Evolutionary conservation across 768 basidiomycete species (phyloP).

Genomic region (Phanerodontia chrysosporium): DNA sequence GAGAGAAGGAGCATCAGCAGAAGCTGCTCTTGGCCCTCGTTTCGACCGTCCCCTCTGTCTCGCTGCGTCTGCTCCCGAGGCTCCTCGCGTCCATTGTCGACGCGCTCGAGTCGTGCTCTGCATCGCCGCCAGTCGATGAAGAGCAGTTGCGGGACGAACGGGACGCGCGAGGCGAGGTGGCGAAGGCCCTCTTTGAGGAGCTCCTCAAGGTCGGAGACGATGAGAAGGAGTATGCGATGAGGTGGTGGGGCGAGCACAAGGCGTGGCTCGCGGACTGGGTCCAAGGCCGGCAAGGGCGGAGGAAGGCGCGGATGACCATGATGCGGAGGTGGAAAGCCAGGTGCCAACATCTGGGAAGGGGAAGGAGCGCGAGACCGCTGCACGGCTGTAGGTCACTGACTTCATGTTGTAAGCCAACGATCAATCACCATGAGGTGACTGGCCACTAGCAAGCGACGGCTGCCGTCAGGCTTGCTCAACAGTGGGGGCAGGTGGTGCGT

Average conservation of each 20-base stretch:
- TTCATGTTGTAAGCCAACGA: too few relatives aligned
- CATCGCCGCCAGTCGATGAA: neutral
- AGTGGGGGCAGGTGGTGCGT: too few relatives aligned
- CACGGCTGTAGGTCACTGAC: neutral
- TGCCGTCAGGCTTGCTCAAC: too few relatives aligned
- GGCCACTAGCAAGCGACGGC: too few relatives aligned
- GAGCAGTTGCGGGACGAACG: neutral
- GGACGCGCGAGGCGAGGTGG: constrained; percentile 38
- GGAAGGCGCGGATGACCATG: neutral
- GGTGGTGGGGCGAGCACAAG: constrained; percentile 65
- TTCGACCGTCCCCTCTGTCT: constrained; percentile 60
- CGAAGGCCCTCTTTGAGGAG: constrained; percentile 57
- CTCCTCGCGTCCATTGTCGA: constrained; percentile 47
- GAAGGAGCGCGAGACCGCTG: neutral
- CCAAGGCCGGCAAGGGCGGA: neutral
- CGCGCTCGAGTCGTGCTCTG: constrained; percentile 22
- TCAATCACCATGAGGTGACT: too few relatives aligned
- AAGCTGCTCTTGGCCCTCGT: constrained; percentile 63
- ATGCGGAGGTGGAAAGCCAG: neutral
- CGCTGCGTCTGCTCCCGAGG: constrained; percentile 49
- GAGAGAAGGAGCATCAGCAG: constrained; percentile 33
- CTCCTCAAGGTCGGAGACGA: constrained; percentile 64
- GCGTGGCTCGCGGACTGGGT: neutral
- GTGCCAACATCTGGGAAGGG: neutral
- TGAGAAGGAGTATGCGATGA: constrained; percentile 62